A percentile compares a stretch with the other conserved stretches of the same genome.
These are phyloP conservation scores for Nephelium lappaceum DNA, from an alignment of 345 rosid species.

Conservation along the genomic window DNA sequence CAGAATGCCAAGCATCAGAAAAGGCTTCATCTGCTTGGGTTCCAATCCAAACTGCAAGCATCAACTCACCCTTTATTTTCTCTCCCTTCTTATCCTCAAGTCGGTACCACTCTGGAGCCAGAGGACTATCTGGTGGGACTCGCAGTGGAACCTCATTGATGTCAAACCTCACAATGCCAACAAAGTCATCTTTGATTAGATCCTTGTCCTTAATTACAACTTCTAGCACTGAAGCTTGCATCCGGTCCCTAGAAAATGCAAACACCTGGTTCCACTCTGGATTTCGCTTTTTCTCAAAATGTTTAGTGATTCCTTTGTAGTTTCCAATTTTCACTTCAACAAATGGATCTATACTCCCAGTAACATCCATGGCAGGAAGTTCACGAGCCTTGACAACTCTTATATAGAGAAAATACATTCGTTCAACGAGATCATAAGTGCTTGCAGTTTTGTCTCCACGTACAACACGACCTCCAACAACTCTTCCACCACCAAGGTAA, in stretches of 20 bases:
- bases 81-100: slow-evolving; percentile 84
- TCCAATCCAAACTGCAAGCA: slow-evolving; percentile 99
- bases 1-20: slow-evolving; percentile 99
- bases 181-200: slow-evolving; percentile 82
- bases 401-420: slow-evolving; percentile 92
- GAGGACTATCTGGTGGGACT: slow-evolving; percentile 97
- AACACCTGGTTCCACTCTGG: slow-evolving; percentile 98
- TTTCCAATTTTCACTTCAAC: slow-evolving; percentile 93
- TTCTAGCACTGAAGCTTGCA: slow-evolving; percentile 89
- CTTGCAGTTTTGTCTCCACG: slow-evolving; percentile 77
- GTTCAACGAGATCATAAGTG: slow-evolving; percentile 97
- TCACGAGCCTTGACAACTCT: slow-evolving; percentile 97
- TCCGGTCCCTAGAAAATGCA: slow-evolving; percentile 89
- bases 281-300: slow-evolving; percentile 82
- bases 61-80: slow-evolving; percentile 83
- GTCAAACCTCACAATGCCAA: slow-evolving; percentile 82
- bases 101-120: slow-evolving; percentile 97
- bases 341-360: slow-evolving; percentile 94
- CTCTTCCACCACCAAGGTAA: slow-evolving; percentile 88
- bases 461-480: slow-evolving; percentile 85
- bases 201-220: slow-evolving; percentile 90
- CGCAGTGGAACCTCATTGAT: slow-evolving; percentile 85
- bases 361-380: slow-evolving; percentile 82
- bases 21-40: slow-evolving; percentile 99
- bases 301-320: slow-evolving; percentile 88